A percentile compares a stretch with the other conserved stretches of the same genome.
phyloP scores from a whole-genome alignment of 148 eudicot species.

The Silene uniflora region DNA sequence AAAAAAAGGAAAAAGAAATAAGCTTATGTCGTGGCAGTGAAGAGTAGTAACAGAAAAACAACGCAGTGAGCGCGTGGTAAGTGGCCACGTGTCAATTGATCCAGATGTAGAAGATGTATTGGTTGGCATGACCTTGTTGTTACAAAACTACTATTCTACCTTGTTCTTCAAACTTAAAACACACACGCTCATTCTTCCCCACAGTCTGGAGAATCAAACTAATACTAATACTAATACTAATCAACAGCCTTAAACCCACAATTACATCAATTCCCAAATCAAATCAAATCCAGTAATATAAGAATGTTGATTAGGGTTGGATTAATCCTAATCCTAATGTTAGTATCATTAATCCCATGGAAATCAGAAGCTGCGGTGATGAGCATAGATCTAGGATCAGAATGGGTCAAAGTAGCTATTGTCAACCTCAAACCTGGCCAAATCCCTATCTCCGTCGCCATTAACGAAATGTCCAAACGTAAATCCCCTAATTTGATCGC shows the following conservation, averaged over 20 bases:
- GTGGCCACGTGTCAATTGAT: slow-evolving; percentile 36
- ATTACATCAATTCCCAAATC: no score
- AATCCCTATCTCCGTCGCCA: slow-evolving; percentile 79
- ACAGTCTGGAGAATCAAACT: no score
- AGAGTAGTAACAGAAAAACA: no score
- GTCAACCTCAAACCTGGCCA: slow-evolving; percentile 91
- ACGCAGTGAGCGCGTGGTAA: slow-evolving; percentile 10
- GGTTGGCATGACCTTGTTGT: slow-evolving; percentile 22
- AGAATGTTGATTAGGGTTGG: slow-evolving; percentile 35
- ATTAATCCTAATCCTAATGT: slow-evolving; percentile 26
- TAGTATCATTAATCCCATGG: slow-evolving; percentile 25
- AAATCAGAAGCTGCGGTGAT: slow-evolving; percentile 57
- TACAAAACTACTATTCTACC: background rate
- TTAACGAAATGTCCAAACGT: slow-evolving; percentile 96
- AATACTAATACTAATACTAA: no score
- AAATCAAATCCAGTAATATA: no score
- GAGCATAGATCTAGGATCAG: slow-evolving; percentile 95
- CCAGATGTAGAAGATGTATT: slow-evolving; percentile 39
- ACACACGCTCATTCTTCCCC: background rate
- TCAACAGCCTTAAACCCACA: no score
- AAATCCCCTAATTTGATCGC: slow-evolving; percentile 76
- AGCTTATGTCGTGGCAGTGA: no score
- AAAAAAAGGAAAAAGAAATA: no score
- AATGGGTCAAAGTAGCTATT: slow-evolving; percentile 88
- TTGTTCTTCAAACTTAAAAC: slow-evolving; percentile 21